Percentiles rank a stretch among this genome's conserved stretches.
phyloP scores from a whole-genome alignment of 1,284 basidiomycete genomes.

The Cryptococcus wingfieldii region DNA sequence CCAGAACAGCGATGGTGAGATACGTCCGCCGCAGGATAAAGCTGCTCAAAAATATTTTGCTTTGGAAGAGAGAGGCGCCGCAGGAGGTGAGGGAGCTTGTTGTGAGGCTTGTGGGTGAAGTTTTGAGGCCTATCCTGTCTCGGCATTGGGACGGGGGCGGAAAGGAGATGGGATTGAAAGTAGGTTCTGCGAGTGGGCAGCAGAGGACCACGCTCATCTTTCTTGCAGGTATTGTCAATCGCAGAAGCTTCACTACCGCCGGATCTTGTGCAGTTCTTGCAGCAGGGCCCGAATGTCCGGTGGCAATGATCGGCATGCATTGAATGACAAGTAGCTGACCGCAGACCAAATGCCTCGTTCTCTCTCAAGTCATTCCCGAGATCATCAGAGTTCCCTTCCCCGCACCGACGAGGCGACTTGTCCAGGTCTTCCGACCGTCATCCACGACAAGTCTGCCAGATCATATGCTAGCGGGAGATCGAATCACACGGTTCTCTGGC shows the following conservation, averaged over 20 bases:
- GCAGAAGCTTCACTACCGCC: slow-evolving; percentile 20
- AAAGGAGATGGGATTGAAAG: slow-evolving; percentile 63
- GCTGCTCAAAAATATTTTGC: slow-evolving; percentile 64
- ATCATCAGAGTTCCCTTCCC: background rate
- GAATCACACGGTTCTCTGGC: slow-evolving; percentile 31
- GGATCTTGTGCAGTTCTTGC: slow-evolving; percentile 29
- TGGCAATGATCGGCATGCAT: slow-evolving; percentile 8
- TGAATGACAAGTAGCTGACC: background rate
- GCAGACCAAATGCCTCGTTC: background rate
- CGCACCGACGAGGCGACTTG: background rate
- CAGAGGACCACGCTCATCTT: background rate
- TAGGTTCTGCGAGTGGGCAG: slow-evolving; percentile 39
- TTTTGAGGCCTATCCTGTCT: slow-evolving; percentile 64
- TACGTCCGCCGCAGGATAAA: slow-evolving; percentile 68
- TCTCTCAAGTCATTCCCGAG: background rate
- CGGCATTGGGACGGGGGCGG: slow-evolving; percentile 86
- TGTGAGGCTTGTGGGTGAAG: slow-evolving; percentile 58
- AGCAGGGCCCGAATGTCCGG: slow-evolving; percentile 20
- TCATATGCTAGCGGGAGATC: slow-evolving; percentile 18
- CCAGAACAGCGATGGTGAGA: slow-evolving; percentile 66
- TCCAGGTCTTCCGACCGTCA: slow-evolving; percentile 11
- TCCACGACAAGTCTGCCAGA: slow-evolving; percentile 7
- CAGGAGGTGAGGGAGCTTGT: slow-evolving; percentile 60
- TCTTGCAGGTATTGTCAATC: slow-evolving; percentile 17
- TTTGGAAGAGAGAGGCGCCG: slow-evolving; percentile 70